A percentile compares a stretch with the other conserved stretches of the same genome.
phyloP scores from a whole-genome alignment of 140 eudicot species.

The Ambrosia hybrid region DNA sequence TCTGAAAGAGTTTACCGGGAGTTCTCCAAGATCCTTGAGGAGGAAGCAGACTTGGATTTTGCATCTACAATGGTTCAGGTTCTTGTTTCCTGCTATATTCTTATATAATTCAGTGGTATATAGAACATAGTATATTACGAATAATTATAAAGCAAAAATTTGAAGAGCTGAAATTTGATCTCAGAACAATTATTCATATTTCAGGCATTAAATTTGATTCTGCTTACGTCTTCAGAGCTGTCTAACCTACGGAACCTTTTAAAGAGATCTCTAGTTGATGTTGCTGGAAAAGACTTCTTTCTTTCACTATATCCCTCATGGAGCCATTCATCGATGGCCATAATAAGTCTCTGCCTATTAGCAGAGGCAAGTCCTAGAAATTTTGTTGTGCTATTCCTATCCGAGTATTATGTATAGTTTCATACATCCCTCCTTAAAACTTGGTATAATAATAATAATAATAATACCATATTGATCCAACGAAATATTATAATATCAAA shows the following conservation, averaged over 20 bases:
- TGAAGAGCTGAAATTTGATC: not conserved
- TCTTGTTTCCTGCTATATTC: constrained; percentile 3
- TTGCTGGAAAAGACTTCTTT: constrained; percentile 70
- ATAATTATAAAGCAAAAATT: not conserved
- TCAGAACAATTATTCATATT: constrained; percentile 15
- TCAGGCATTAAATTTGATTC: constrained; percentile 82
- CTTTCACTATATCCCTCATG: constrained; percentile 83
- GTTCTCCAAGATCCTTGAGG: constrained; percentile 71
- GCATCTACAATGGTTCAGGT: constrained; percentile 95
- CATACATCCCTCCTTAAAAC: too few relatives aligned
- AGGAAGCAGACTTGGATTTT: constrained; percentile 79
- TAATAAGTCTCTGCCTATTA: constrained; percentile 82
- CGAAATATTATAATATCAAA: too few relatives aligned
- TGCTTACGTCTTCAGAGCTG: constrained; percentile 85
- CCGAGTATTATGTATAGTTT: not conserved
- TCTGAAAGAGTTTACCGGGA: constrained; percentile 82
- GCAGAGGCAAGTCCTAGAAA: constrained; percentile 60
- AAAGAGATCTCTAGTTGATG: constrained; percentile 57
- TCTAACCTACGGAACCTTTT: constrained; percentile 69
- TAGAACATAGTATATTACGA: constrained; percentile 14
- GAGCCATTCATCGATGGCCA: constrained; percentile 95
- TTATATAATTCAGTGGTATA: too few relatives aligned
- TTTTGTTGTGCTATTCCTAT: constrained; percentile 14
- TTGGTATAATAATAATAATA: too few relatives aligned
- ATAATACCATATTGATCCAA: too few relatives aligned